Base-by-base conservation (phyloP, 352 stramenopile species). In the Pythium aquatile region DNA sequence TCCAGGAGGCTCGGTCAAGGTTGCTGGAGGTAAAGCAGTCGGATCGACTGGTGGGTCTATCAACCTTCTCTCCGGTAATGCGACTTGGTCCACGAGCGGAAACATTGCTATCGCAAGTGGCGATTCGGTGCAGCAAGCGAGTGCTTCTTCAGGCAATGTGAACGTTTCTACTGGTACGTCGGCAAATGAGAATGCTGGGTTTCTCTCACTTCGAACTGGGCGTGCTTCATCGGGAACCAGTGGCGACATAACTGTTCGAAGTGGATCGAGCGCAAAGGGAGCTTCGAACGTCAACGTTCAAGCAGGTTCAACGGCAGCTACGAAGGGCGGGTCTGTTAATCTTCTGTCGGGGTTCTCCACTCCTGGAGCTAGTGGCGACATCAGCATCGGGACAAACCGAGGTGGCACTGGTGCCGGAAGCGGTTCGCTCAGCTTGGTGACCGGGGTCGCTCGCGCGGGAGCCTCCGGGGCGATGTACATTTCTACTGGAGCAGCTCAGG, bases 391-490 rank as follows among this genome's bases (percentile, higher is more conserved):
- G 40, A 84, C 83, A 42, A 80, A 76, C 51, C 69, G 66, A 30
- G 81, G 84, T 35, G 81, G 79, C 28, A 70, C 67, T 57, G 74
- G 70, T 24, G 75, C 67, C 42, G 80, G 80, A 24, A 93, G 85
- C 64, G 85, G 83, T 20, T 63, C 39, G 14, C 72, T 86, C 24
- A 85, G 29, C 32, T 30, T 90, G 47, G 87, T 68, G 40, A 85
- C 74, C 40, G 87, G 72, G 53, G 55, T 66, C 49, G 67, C 84
- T 49, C 75, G 69, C 33, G 61, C 63, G 24, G 80, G 73, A 0
- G 72, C 81, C 10, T 94, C 86, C 59, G 90, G 90, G 40, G 60
- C 66, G 5, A 72, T 97, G 33, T 80, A 75, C 37, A 56, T 97
- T 8, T 88, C 69, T 24, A 93, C 87, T n/a, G 90, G 87, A 14